Evolutionary conservation across 2,329 filamentous ascomycete species (phyloP).

Genomic region (Pseudocercospora fuligena): DNA sequence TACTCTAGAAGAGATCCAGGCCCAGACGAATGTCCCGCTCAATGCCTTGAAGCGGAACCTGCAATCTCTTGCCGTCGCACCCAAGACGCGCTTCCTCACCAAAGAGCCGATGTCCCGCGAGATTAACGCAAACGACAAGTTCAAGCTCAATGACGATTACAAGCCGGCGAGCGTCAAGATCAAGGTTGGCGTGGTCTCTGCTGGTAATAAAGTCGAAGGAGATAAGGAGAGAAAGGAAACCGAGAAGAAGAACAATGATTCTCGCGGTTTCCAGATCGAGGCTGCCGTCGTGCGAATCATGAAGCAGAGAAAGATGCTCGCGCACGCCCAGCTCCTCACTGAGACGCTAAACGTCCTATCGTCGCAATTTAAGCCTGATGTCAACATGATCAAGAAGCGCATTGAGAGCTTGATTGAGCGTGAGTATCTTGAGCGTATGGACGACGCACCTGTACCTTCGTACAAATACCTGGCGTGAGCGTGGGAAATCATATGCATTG

Average conservation of each 20-base stretch:
- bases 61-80: slow-evolving; percentile 79
- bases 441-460: slow-evolving; percentile 64
- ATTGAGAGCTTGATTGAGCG: slow-evolving; percentile 77
- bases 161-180: slow-evolving; percentile 82
- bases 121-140: slow-evolving; percentile 75
- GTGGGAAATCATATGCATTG: not conserved
- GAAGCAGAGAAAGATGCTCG: slow-evolving; percentile 79
- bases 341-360: slow-evolving; percentile 74
- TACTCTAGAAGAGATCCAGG: slow-evolving; percentile 79
- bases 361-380: slow-evolving; percentile 74
- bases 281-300: slow-evolving; percentile 81
- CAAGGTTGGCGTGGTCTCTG: slow-evolving; percentile 83
- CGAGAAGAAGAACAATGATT: slow-evolving; percentile 76
- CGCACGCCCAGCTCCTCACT: slow-evolving; percentile 70
- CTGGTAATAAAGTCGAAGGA: slow-evolving; percentile 83
- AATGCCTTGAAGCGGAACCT: slow-evolving; percentile 77
- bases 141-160: slow-evolving; percentile 82
- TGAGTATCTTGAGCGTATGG: slow-evolving; percentile 78
- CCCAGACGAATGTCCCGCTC: slow-evolving; percentile 75
- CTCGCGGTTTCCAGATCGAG: slow-evolving; percentile 72
- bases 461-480: slow-evolving; percentile 74
- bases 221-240: slow-evolving; percentile 69
- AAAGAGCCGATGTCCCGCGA: slow-evolving; percentile 82
- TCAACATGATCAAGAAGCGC: slow-evolving; percentile 78
- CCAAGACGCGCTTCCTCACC: slow-evolving; percentile 78